A percentile compares a stretch with the other conserved stretches of the same genome.
Evolutionary conservation across 2,329 filamentous ascomycete species (phyloP).

Genomic region (Exserohilum rostratum): DNA sequence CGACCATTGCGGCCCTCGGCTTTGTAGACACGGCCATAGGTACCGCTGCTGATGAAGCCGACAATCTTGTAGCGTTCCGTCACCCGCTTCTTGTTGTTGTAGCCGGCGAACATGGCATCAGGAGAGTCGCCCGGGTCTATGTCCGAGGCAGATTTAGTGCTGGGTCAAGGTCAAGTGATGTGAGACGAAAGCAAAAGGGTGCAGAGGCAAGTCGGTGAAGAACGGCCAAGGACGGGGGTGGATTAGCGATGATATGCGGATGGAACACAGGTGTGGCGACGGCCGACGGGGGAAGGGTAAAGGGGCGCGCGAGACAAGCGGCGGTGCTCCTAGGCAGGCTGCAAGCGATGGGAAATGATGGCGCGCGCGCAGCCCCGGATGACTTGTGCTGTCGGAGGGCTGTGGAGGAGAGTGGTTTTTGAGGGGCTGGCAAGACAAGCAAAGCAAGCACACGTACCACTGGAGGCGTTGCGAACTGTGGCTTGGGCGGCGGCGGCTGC

Average conservation of each 20-base stretch:
- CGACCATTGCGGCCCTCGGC: constrained; percentile 76
- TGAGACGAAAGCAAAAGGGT: neutral
- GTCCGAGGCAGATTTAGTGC: constrained; percentile 9
- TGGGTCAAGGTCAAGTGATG: neutral
- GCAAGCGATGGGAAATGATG: neutral
- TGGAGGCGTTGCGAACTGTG: constrained; percentile 48
- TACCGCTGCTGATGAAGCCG: constrained; percentile 97
- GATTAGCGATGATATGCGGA: no score
- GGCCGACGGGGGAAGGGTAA: no score
- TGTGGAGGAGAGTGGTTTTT: no score
- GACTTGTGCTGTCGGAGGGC: no score
- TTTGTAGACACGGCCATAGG: constrained; percentile 98
- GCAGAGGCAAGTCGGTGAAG: no score
- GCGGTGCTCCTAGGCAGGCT: neutral
- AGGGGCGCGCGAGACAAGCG: no score
- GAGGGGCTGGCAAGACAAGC: constrained; percentile 15
- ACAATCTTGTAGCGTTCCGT: constrained; percentile 95
- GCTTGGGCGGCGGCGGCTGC: constrained; percentile 37
- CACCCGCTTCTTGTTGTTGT: constrained; percentile 79
- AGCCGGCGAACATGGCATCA: constrained; percentile 54
- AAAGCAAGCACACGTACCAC: constrained; percentile 38
- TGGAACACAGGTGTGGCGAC: no score
- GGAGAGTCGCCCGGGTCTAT: constrained; percentile 36
- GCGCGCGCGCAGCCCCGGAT: neutral
- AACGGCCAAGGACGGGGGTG: no score